phyloP scores from a whole-genome alignment of 306 rosid species.

The Lablab purpureus region DNA sequence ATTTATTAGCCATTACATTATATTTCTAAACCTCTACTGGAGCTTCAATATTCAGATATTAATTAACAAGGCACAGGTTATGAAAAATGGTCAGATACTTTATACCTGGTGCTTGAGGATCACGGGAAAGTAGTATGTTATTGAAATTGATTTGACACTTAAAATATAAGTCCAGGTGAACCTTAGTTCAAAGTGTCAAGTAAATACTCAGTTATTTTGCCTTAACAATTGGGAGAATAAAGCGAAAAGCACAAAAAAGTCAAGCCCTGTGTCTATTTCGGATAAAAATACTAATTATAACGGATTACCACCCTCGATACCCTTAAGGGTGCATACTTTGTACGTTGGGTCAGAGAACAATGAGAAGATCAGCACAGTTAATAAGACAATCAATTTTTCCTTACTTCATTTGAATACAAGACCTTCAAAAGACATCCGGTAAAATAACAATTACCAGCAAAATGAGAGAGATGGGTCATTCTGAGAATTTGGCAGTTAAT shows the following conservation, averaged over 20 bases:
- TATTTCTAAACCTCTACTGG: slow-evolving; percentile 27
- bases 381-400: slow-evolving; percentile 12
- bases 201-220: background rate
- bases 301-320: background rate
- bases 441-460: background rate
- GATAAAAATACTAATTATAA: background rate
- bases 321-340: slow-evolving; percentile 18
- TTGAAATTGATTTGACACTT: slow-evolving; percentile 2
- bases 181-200: slow-evolving; percentile 17
- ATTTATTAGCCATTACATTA: background rate
- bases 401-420: slow-evolving; percentile 14
- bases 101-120: slow-evolving; percentile 6
- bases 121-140: slow-evolving; percentile 7
- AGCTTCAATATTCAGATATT: slow-evolving; percentile 8
- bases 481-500: slow-evolving; percentile 14
- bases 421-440: slow-evolving; percentile 13
- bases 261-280: background rate
- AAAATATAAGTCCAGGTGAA: background rate
- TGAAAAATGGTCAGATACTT: slow-evolving; percentile 20
- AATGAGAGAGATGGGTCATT: slow-evolving; percentile 2
- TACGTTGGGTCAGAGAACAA: background rate
- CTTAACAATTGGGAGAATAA: slow-evolving; percentile 4
- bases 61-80: background rate
- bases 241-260: background rate
- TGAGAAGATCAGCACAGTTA: background rate